phyloP scores from a whole-genome alignment of 164 flowering plant genomes.

The Vitis labrusca region DNA sequence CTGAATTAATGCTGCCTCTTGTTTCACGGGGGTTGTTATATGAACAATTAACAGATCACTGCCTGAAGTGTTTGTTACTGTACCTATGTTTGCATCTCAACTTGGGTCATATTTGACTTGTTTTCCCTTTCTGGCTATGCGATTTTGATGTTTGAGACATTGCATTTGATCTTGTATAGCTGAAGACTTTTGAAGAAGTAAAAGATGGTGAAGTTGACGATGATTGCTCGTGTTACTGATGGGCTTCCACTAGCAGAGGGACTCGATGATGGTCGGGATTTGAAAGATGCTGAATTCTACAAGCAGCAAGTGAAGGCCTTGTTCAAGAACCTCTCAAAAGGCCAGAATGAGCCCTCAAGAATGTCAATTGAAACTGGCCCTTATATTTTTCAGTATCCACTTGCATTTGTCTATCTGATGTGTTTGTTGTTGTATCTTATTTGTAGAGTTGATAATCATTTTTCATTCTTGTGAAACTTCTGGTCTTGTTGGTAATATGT shows the following conservation, averaged over 20 bases:
- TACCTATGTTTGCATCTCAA: neutral
- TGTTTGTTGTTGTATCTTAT: neutral
- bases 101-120: neutral
- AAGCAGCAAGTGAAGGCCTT: constrained; percentile 81
- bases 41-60: no score
- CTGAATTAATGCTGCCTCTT: no score
- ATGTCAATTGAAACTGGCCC: constrained; percentile 90
- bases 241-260: constrained; percentile 87
- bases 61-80: neutral
- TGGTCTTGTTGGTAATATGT: no score
- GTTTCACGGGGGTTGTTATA: no score
- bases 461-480: no score
- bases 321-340: constrained; percentile 74
- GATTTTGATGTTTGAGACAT: neutral
- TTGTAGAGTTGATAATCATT: no score
- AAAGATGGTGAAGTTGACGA: constrained; percentile 84
- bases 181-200: constrained; percentile 12
- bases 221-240: constrained; percentile 91
- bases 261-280: constrained; percentile 74
- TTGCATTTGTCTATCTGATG: constrained; percentile 1
- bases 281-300: constrained; percentile 68
- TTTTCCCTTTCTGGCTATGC: neutral
- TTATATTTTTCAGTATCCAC: constrained; percentile 83
- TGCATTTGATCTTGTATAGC: constrained; percentile 13
- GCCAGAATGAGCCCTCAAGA: constrained; percentile 77